phyloP scores from a whole-genome alignment of 345 rosid genomes.

The Eucalyptus polyanthemos region DNA sequence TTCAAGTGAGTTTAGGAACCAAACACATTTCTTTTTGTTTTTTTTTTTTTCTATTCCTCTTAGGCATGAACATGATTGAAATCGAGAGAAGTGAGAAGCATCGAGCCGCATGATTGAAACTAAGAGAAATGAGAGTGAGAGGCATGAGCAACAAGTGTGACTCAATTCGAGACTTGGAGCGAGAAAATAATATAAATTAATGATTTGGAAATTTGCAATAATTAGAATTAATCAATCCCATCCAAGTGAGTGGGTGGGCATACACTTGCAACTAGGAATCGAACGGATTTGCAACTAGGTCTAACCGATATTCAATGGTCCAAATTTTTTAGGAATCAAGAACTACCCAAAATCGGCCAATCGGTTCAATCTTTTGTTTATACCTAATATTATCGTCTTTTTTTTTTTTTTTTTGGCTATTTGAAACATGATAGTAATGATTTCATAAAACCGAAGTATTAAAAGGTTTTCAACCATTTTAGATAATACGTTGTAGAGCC shows the following conservation, averaged over 20 bases:
- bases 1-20: neutral
- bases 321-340: no score
- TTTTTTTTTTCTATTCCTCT: neutral
- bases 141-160: neutral
- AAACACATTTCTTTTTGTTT: neutral
- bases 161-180: neutral
- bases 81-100: neutral
- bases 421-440: no score
- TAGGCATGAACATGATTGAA: no score
- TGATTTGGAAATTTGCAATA: no score
- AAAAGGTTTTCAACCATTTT: fast-evolving
- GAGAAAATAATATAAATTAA: no score
- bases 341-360: fast-evolving
- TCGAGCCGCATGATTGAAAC: neutral
- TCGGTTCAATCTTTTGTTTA: no score
- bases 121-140: neutral
- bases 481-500: fast-evolving
- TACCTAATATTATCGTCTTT: no score
- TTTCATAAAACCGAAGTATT: no score
- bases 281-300: fast-evolving
- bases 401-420: fast-evolving
- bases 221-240: no score
- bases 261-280: no score
- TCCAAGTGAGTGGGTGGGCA: no score
- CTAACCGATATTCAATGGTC: fast-evolving